Evolutionary conservation across 106 monocot genomes (phyloP).

Genomic region (Platanthera guangdongensis): DNA sequence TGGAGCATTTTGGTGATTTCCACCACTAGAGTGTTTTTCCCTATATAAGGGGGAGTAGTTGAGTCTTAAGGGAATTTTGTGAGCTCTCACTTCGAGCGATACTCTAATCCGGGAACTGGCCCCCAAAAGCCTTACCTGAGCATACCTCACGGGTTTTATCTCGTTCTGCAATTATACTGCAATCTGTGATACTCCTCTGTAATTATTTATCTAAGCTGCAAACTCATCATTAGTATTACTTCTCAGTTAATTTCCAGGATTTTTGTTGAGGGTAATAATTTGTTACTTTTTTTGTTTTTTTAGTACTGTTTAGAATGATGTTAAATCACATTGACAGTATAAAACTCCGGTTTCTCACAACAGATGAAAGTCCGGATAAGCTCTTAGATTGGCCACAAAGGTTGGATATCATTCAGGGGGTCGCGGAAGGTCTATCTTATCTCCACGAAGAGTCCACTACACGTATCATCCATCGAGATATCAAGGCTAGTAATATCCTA

Average conservation of each 20-base stretch:
- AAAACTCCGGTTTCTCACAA: not conserved
- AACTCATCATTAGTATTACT: not conserved
- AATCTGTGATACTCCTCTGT: not conserved
- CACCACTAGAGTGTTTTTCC: too few relatives aligned
- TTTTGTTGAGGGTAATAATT: not conserved
- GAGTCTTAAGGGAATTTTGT: too few relatives aligned
- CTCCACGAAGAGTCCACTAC: conserved; percentile 30
- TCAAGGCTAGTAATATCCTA: conserved; percentile 32
- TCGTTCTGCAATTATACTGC: too few relatives aligned
- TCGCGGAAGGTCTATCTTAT: conserved; percentile 27
- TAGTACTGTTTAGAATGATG: not conserved
- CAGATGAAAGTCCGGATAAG: not conserved
- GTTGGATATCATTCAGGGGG: conserved; percentile 30
- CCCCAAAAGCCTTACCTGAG: too few relatives aligned
- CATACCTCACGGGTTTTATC: too few relatives aligned
- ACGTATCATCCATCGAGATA: conserved; percentile 32
- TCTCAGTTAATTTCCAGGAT: not conserved
- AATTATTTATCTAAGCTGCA: not conserved
- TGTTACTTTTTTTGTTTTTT: not conserved
- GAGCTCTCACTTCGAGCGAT: too few relatives aligned
- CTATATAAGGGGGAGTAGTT: too few relatives aligned
- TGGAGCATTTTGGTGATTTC: too few relatives aligned
- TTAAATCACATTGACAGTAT: not conserved
- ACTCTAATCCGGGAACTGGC: too few relatives aligned
- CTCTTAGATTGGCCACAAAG: conserved; percentile 16